A percentile compares a stretch with the other conserved stretches of the same genome.
These are phyloP conservation scores for Rhinocladiella similis DNA, from an alignment of 2,329 filamentous ascomycete genomes.

Conservation along the genomic window DNA sequence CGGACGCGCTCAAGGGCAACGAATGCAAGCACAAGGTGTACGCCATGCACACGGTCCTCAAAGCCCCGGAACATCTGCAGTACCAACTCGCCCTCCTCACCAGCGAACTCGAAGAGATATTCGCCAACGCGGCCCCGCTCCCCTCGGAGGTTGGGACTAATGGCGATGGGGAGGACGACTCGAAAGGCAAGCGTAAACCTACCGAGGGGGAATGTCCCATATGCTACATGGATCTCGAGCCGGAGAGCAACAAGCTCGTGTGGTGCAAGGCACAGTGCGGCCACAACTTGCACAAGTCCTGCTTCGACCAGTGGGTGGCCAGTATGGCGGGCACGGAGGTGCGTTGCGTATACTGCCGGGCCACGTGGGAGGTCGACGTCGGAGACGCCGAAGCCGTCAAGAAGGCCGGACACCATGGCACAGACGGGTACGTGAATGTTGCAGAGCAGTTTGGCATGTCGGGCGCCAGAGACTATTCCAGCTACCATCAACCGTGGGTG, in stretches of 20 bases:
- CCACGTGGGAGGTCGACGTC: constrained; percentile 40
- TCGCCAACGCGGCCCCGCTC: constrained; percentile 53
- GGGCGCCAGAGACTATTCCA: constrained; percentile 39
- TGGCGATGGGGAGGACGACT: constrained; percentile 34
- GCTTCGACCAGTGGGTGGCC: constrained; percentile 56
- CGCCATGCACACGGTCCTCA: constrained; percentile 56
- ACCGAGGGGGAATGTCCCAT: constrained; percentile 65
- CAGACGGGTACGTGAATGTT: constrained; percentile 49
- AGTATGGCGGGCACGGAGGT: constrained; percentile 36
- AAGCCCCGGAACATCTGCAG: constrained; percentile 54
- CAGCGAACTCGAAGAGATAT: constrained; percentile 58
- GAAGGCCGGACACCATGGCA: constrained; percentile 30
- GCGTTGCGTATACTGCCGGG: constrained; percentile 48
- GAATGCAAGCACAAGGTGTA: constrained; percentile 60
- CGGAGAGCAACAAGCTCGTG: constrained; percentile 47
- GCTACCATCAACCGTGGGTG: constrained; percentile 43
- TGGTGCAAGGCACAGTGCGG: constrained; percentile 64
- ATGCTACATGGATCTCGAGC: constrained; percentile 58
- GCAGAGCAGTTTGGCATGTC: constrained; percentile 43
- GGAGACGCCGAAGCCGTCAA: constrained; percentile 35
- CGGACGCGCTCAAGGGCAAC: constrained; percentile 54
- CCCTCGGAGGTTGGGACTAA: constrained; percentile 38
- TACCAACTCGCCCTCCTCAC: constrained; percentile 63
- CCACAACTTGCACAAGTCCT: constrained; percentile 61
- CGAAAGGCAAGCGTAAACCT: constrained; percentile 53